A percentile compares a stretch with the other conserved stretches of the same genome.
Evolutionary conservation across 257 asterid species (phyloP).

Genomic region (Solanum virginianum): DNA sequence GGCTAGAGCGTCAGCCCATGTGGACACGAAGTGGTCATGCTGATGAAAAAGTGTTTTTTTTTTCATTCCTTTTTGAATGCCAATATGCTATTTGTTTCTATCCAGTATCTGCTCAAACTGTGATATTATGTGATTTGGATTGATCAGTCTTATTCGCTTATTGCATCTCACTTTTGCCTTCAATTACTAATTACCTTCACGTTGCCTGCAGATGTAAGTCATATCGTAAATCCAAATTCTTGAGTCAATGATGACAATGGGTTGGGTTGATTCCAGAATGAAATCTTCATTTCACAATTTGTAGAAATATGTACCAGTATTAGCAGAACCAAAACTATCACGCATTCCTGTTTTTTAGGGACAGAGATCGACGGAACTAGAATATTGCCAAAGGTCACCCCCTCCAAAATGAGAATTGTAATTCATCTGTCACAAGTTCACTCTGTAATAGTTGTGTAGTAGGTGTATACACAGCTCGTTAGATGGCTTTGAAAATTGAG

Average conservation of each 20-base stretch:
- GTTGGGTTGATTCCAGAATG: neutral
- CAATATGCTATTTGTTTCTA: neutral
- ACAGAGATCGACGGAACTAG: neutral
- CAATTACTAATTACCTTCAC: neutral
- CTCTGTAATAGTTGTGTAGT: neutral
- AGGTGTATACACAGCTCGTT: neutral
- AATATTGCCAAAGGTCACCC: neutral
- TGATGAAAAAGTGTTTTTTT: neutral
- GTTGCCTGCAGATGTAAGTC: neutral
- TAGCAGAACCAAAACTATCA: constrained; percentile 3
- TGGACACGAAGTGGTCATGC: neutral
- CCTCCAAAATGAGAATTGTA: neutral
- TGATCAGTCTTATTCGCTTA: neutral
- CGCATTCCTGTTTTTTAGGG: neutral
- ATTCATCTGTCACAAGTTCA: neutral
- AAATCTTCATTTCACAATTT: constrained; percentile 1
- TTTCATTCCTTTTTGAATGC: neutral
- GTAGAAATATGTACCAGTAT: constrained; percentile 23
- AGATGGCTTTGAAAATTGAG: neutral
- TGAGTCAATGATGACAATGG: neutral
- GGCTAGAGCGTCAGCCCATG: neutral
- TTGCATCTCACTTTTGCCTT: neutral
- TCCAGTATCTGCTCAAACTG: neutral
- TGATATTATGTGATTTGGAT: neutral
- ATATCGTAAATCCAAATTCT: neutral